Percentiles rank a stretch among this genome's conserved stretches.
Evolutionary conservation across 164 flowering plant genomes (phyloP).

Genomic region (Vitis amurensis): DNA sequence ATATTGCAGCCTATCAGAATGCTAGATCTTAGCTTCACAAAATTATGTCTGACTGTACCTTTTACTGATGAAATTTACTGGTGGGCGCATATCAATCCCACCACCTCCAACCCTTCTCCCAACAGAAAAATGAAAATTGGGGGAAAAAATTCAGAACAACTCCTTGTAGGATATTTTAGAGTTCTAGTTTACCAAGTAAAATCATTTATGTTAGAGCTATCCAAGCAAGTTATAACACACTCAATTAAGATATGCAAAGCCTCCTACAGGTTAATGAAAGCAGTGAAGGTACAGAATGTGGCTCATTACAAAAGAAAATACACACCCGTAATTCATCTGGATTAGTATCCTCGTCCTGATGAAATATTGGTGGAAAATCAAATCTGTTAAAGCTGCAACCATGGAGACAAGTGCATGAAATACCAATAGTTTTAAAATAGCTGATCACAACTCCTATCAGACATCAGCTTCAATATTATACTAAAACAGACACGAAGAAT

Average conservation of each 20-base stretch:
- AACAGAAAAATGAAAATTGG: too few relatives aligned
- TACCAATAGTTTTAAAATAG: neutral
- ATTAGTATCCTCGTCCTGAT: constrained; percentile 77
- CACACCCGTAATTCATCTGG: constrained; percentile 86
- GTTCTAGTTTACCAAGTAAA: too few relatives aligned
- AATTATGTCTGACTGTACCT: too few relatives aligned
- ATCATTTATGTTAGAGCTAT: too few relatives aligned
- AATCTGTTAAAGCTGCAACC: constrained; percentile 85
- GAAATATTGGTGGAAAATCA: constrained; percentile 94
- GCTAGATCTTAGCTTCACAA: too few relatives aligned
- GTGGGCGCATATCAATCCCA: too few relatives aligned
- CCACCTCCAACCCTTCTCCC: too few relatives aligned
- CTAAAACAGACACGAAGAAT: neutral
- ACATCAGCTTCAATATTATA: neutral
- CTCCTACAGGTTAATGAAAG: neutral
- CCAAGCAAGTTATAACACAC: neutral
- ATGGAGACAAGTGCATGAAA: constrained; percentile 2
- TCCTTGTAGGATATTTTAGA: too few relatives aligned
- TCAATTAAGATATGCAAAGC: neutral
- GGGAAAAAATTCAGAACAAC: too few relatives aligned
- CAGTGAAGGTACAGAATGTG: neutral
- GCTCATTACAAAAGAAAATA: constrained; percentile 10
- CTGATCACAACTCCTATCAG: too few relatives aligned
- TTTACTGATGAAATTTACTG: too few relatives aligned
- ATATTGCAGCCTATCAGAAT: too few relatives aligned